Evolutionary conservation across 495 filamentous ascomycete species (phyloP).

Genomic region (Physcia stellaris): DNA sequence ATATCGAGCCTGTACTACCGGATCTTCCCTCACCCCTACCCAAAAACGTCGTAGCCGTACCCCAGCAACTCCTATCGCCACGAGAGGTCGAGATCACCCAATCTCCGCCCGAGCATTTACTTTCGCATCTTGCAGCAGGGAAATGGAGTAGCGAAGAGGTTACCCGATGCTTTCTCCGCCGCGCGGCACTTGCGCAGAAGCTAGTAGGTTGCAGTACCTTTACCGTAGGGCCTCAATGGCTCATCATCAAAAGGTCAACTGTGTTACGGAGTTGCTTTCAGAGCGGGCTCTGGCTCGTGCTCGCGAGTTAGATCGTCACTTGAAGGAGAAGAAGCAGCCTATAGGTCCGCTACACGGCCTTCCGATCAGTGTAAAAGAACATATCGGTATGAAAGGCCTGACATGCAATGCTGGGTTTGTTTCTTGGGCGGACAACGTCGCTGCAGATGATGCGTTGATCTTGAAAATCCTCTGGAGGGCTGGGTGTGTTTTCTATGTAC

Average conservation of each 20-base stretch:
- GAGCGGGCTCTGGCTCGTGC: conserved; percentile 20
- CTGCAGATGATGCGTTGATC: conserved; percentile 13
- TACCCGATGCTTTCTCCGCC: conserved; percentile 30
- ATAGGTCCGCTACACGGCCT: conserved; percentile 30
- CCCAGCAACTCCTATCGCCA: conserved; percentile 22
- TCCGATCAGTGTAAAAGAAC: conserved; percentile 29
- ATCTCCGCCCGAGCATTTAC: conserved; percentile 20
- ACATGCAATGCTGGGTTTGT: conserved; percentile 15
- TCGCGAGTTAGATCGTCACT: conserved; percentile 20
- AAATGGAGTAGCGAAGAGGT: conserved; percentile 24
- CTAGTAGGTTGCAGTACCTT: conserved; percentile 14
- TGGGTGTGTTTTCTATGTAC: conserved; percentile 38
- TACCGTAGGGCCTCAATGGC: conserved; percentile 1
- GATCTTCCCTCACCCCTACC: conserved; percentile 19
- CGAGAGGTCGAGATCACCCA: conserved; percentile 28
- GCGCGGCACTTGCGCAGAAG: conserved; percentile 32
- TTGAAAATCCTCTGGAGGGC: conserved; percentile 24
- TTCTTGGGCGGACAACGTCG: conserved; percentile 15
- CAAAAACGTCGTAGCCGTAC: conserved; percentile 24
- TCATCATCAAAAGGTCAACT: conserved; percentile 30
- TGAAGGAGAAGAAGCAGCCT: conserved; percentile 13
- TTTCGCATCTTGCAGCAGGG: conserved; percentile 21
- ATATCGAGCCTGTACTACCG: conserved; percentile 24
- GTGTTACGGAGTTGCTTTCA: conserved; percentile 25
- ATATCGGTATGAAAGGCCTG: conserved; percentile 16